A percentile compares a stretch with the other conserved stretches of the same genome.
Evolutionary conservation across 2,329 filamentous ascomycete genomes (phyloP).

Genomic region (Alternaria ventricosa): DNA sequence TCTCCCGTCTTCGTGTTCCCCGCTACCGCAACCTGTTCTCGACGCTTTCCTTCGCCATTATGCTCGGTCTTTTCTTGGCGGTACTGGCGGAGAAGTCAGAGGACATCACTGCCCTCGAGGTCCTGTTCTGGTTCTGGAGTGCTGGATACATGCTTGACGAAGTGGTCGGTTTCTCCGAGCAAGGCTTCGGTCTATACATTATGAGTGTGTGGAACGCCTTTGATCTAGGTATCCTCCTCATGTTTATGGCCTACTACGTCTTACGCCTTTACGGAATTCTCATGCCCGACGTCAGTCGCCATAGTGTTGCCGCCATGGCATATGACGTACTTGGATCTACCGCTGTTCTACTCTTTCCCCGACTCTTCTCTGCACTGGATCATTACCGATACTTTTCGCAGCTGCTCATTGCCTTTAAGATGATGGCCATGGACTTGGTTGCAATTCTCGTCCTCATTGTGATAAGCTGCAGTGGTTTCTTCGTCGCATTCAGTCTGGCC

Average conservation of each 20-base stretch:
- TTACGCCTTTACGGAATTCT: slow-evolving; percentile 88
- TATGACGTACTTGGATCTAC: slow-evolving; percentile 95
- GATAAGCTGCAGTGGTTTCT: slow-evolving; percentile 91
- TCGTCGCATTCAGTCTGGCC: slow-evolving; percentile 89
- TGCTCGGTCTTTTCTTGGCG: slow-evolving; percentile 84
- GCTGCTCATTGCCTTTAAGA: slow-evolving; percentile 87
- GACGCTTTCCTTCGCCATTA: slow-evolving; percentile 82
- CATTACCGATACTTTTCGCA: slow-evolving; percentile 97
- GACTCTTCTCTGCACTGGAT: slow-evolving; percentile 90
- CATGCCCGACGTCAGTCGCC: slow-evolving; percentile 71
- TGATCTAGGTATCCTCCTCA: slow-evolving; percentile 84
- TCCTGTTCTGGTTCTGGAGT: slow-evolving; percentile 98
- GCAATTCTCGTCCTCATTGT: slow-evolving; percentile 84
- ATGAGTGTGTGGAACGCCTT: slow-evolving; percentile 99
- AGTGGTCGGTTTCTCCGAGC: slow-evolving; percentile 93
- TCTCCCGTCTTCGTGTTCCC: slow-evolving; percentile 87
- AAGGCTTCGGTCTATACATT: slow-evolving; percentile 94
- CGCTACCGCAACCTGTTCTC: slow-evolving; percentile 91
- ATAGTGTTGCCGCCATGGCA: slow-evolving; percentile 79
- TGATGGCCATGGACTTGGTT: slow-evolving; percentile 90
- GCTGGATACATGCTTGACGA: slow-evolving; percentile 97
- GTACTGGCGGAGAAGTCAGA: slow-evolving; percentile 78
- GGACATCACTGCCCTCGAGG: slow-evolving; percentile 81
- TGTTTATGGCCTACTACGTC: slow-evolving; percentile 88
- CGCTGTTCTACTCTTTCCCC: slow-evolving; percentile 85